Evolutionary conservation across 2,329 filamentous ascomycete genomes (phyloP).

Genomic region (Clarireedia hainanense): DNA sequence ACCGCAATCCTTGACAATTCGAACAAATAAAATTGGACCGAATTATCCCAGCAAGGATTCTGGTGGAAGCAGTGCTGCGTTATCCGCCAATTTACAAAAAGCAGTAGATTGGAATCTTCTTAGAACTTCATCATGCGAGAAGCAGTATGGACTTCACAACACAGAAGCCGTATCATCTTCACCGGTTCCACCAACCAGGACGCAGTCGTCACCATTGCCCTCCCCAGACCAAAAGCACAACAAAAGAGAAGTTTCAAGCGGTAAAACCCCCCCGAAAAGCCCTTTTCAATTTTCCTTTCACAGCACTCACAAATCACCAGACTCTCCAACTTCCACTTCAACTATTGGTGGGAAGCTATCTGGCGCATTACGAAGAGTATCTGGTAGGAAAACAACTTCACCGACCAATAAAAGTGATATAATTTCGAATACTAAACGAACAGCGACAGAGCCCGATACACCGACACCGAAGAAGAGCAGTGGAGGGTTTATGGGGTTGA

Average conservation of each 20-base stretch:
- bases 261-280: slow-evolving; percentile 16
- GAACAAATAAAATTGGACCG: not conserved
- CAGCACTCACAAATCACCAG: not conserved
- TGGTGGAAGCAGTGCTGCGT: not conserved
- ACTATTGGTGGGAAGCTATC: slow-evolving; percentile 9
- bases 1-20: slow-evolving; percentile 1
- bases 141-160: not conserved
- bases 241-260: slow-evolving; percentile 10
- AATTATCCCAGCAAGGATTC: slow-evolving; percentile 1
- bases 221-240: no score
- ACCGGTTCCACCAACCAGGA: not conserved
- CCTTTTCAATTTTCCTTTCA: slow-evolving; percentile 13
- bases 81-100: not conserved
- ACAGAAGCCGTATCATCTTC: not conserved
- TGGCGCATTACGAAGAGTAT: slow-evolving; percentile 11
- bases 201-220: not conserved
- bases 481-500: slow-evolving; percentile 11
- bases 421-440: slow-evolving; percentile 13
- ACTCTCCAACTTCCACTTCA: not conserved
- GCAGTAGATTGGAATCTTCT: not conserved
- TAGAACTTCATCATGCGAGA: not conserved
- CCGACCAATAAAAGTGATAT: not conserved
- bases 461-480: slow-evolving; percentile 10
- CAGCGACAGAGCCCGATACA: slow-evolving; percentile 14
- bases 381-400: not conserved